Conservation (phyloP, 2,329 filamentous ascomycete genomes). For the Bipolaris victoriae region DNA sequence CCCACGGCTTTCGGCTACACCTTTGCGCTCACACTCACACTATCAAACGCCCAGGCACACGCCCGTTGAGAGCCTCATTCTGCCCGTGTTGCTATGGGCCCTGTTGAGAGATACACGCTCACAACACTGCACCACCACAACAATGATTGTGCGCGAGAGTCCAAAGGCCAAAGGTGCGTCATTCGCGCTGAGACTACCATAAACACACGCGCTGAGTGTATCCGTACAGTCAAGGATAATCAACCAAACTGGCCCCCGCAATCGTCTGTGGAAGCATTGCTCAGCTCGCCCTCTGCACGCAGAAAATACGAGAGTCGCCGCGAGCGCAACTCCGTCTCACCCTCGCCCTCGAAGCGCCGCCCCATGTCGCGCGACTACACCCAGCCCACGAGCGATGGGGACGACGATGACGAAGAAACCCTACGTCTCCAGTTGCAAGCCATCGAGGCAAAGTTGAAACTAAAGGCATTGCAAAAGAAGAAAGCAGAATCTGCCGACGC, state of each 20-base stretch:
- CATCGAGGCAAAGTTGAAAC: constrained; percentile 83
- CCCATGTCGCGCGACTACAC: constrained; percentile 29
- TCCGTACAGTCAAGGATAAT: constrained; percentile 43
- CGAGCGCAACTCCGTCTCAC: constrained; percentile 61
- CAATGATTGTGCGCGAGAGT: constrained; percentile 57
- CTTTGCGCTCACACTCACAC: neutral
- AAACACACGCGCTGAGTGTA: constrained; percentile 21
- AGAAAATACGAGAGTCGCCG: constrained; percentile 71
- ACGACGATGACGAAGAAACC: constrained; percentile 78
- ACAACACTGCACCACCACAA: constrained; percentile 28
- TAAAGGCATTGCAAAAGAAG: constrained; percentile 80
- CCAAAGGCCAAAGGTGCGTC: constrained; percentile 51
- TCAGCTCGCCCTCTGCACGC: constrained; percentile 78
- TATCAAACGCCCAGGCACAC: neutral
- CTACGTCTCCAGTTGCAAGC: constrained; percentile 84
- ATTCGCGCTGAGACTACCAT: neutral
- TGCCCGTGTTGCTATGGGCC: constrained; percentile 40
- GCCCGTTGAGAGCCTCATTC: neutral
- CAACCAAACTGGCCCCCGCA: constrained; percentile 65
- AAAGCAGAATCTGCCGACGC: constrained; percentile 31
- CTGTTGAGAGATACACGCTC: constrained; percentile 17
- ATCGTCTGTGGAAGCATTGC: constrained; percentile 66
- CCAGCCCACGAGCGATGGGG: constrained; percentile 17
- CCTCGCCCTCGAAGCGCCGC: constrained; percentile 64
- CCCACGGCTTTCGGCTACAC: constrained; percentile 10